Evolutionary conservation across 352 stramenopile genomes (phyloP), one percentile per base, ranked within the genome.

Genomic region (Phytophthora ramorum): DNA sequence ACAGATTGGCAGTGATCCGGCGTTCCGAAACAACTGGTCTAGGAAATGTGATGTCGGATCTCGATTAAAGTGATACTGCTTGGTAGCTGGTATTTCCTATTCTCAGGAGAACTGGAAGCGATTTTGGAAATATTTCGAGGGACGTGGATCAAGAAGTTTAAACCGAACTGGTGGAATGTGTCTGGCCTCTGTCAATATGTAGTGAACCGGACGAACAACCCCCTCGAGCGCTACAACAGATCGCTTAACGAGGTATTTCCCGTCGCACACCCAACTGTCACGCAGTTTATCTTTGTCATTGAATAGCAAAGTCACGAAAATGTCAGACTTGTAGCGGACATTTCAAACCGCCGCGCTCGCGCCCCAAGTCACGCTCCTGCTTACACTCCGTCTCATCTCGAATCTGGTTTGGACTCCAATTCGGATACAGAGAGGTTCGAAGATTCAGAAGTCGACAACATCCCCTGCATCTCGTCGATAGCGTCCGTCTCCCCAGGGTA

Each of bases 71-170:
- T 19, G 44, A 3, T 28, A 63, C 14, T 53, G 30, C 9, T 1
- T 8, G 2, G 19, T 2, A 22, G 17, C 13, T 22, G 49, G 16
- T 37, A 43, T 60, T 4, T 0, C 5, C 3, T 62, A 54, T 38
- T 63, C 44, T 2, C 20, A 17, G 9, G 52, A 28, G 2, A 60
- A 60, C n/a, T 60, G 38, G 52, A 60, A 51, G 17, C 13, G 34
- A 34, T 60, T 52, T 28, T 35, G 26, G 52, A 44, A 60, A 22
- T 60, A 50, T 34, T 51, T 57, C 17, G 54, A 46, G 54, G 37
- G 46, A 62, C 30, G 19, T 62, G 19, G 54, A 51, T 60, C 7
- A 26, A 44, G 16, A 60, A 60, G 16, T 35, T 35, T 17, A 44
- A 44, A 16, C 16, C 37, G 20, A 20, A n/a, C n/a, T n/a, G n/a